phyloP scores from a whole-genome alignment of 106 monocot genomes.

The Dioscorea dumetorum region DNA sequence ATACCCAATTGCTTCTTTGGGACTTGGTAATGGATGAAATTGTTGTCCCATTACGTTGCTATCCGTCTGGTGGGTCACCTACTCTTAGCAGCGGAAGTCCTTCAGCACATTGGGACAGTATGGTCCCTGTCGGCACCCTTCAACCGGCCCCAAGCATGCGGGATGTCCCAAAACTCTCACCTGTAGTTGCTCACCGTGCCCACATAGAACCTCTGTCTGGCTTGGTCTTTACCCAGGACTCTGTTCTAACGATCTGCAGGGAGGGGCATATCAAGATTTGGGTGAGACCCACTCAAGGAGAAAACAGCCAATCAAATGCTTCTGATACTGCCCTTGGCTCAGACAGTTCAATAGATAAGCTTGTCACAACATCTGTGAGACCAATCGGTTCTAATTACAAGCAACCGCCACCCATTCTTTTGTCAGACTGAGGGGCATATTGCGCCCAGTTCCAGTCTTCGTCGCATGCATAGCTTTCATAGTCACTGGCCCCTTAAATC shows the following conservation, averaged over 20 bases:
- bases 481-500: no score
- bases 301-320: slow-evolving; percentile 25
- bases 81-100: slow-evolving; percentile 67
- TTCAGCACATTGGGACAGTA: slow-evolving; percentile 73
- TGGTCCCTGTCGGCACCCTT: slow-evolving; percentile 50
- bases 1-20: slow-evolving; percentile 88
- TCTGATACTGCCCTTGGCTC: slow-evolving; percentile 26
- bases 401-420: slow-evolving; percentile 40
- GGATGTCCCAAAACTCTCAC: slow-evolving; percentile 89
- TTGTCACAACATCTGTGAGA: slow-evolving; percentile 20
- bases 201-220: slow-evolving; percentile 81
- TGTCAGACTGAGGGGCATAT: slow-evolving; percentile 10
- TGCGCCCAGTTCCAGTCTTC: background rate
- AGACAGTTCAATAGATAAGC: slow-evolving; percentile 36
- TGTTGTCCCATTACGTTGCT: slow-evolving; percentile 53
- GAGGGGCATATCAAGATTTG: slow-evolving; percentile 87
- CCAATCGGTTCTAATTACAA: slow-evolving; percentile 37
- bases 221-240: slow-evolving; percentile 63
- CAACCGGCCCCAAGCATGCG: slow-evolving; percentile 86
- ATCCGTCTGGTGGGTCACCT: slow-evolving; percentile 76
- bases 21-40: slow-evolving; percentile 88
- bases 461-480: background rate
- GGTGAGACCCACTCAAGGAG: slow-evolving; percentile 49
- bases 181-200: slow-evolving; percentile 76
- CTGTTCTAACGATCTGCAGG: slow-evolving; percentile 66